Evolutionary conservation across 192 early-diverging fungal species (phyloP).

Genomic region (Coemansia sp.): DNA sequence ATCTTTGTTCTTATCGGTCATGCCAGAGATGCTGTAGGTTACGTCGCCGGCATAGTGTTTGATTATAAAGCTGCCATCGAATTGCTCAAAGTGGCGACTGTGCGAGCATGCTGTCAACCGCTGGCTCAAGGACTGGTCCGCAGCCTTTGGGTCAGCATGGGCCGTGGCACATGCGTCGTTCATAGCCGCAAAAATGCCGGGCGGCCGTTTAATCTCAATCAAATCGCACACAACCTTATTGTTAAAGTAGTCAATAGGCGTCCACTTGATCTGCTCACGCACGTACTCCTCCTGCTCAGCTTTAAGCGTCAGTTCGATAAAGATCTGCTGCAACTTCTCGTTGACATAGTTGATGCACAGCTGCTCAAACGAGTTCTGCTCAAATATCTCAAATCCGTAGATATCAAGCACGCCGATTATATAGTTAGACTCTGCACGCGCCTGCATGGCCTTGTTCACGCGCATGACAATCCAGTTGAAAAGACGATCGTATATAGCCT

Average conservation of each 20-base stretch:
- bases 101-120: constrained; percentile 63
- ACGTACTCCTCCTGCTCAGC: constrained; percentile 99
- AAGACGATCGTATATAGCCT: constrained; percentile 88
- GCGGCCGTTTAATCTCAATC: constrained; percentile 95
- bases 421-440: constrained; percentile 59
- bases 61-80: constrained; percentile 72
- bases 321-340: constrained; percentile 97
- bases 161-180: constrained; percentile 98
- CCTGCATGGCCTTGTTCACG: constrained; percentile 84
- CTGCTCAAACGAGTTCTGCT: constrained; percentile 97
- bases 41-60: constrained; percentile 98
- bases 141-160: constrained; percentile 84
- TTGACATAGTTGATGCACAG: constrained; percentile 99
- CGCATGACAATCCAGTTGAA: constrained; percentile 98
- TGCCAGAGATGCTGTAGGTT: constrained; percentile 84
- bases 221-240: constrained; percentile 99
- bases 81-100: constrained; percentile 74
- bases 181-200: constrained; percentile 88
- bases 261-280: constrained; percentile 95
- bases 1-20: constrained; percentile 99
- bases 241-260: constrained; percentile 99
- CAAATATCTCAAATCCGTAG: constrained; percentile 97
- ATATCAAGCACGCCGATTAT: constrained; percentile 96
- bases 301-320: constrained; percentile 98
- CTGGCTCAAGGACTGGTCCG: constrained; percentile 73